phyloP scores from a whole-genome alignment of 768 basidiomycete species.

The Pisolithus marmoratus region DNA sequence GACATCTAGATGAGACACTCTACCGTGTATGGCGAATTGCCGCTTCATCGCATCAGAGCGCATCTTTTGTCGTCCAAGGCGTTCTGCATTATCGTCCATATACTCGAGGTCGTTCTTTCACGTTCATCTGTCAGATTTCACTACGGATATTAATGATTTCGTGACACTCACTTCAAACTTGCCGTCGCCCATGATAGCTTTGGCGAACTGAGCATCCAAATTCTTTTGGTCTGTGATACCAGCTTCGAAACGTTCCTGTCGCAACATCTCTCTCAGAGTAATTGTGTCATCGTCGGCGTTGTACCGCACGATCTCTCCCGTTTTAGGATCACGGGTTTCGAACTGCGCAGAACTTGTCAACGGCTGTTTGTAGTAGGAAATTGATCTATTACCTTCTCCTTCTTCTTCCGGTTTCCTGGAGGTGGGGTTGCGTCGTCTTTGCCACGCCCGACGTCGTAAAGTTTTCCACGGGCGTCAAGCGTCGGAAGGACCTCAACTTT shows the following conservation, averaged over 20 bases:
- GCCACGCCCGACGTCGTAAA: conserved; percentile 91
- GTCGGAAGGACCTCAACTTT: conserved; percentile 86
- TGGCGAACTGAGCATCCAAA: conserved; percentile 84
- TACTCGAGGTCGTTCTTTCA: conserved; percentile 83
- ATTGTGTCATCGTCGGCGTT: conserved; percentile 88
- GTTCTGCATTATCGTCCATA: conserved; percentile 95
- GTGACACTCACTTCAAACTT: conserved; percentile 65
- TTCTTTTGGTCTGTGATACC: conserved; percentile 90
- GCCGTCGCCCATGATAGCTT: conserved; percentile 81
- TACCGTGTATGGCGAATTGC: conserved; percentile 93
- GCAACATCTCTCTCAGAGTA: conserved; percentile 85
- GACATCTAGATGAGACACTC: conserved; percentile 10
- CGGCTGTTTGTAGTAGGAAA: conserved; percentile 1
- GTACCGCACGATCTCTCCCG: conserved; percentile 82
- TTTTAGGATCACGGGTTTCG: conserved; percentile 85
- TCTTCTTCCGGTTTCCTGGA: conserved; percentile 76
- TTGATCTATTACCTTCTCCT: conserved; percentile 48
- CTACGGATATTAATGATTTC: neutral
- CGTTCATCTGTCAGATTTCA: neutral
- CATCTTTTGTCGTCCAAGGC: conserved; percentile 90
- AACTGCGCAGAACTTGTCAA: conserved; percentile 38
- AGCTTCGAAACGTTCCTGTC: conserved; percentile 87
- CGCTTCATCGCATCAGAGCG: conserved; percentile 94
- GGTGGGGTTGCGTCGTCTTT: conserved; percentile 45
- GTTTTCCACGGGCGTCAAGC: conserved; percentile 70